Percentiles rank a stretch among this genome's conserved stretches.
Evolutionary conservation across 768 basidiomycete species (phyloP).

Genomic region (Hypholoma fasciculare): DNA sequence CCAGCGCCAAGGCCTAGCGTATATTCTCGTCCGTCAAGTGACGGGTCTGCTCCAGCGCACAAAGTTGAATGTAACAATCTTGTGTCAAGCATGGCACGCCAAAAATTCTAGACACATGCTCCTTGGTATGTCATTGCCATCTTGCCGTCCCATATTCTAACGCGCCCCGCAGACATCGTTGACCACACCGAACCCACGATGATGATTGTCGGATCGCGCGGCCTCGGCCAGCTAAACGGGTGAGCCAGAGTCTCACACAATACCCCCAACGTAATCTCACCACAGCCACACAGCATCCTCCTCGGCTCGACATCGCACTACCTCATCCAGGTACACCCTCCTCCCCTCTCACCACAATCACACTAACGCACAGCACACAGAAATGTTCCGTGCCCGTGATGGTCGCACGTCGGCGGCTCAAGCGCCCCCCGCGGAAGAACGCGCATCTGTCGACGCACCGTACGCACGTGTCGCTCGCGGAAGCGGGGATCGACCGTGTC

Average conservation of each 20-base stretch:
- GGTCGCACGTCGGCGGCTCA: conserved; percentile 91
- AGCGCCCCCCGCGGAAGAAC: conserved; percentile 78
- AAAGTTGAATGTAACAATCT: conserved; percentile 78
- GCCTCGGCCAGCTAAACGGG: conserved; percentile 86
- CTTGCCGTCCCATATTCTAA: too few relatives aligned
- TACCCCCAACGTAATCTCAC: not conserved
- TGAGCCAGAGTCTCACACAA: conserved; percentile 33
- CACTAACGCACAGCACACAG: conserved; percentile 28
- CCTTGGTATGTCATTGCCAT: conserved; percentile 47
- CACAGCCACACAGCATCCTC: conserved; percentile 65
- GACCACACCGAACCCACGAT: conserved; percentile 87
- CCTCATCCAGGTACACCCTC: conserved; percentile 64
- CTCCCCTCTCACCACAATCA: not conserved
- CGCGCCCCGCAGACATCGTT: conserved; percentile 59
- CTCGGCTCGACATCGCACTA: conserved; percentile 96
- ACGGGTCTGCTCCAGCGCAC: conserved; percentile 91
- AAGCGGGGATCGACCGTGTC: conserved; percentile 86
- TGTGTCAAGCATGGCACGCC: conserved; percentile 97
- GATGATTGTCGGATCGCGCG: conserved; percentile 95
- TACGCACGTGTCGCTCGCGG: conserved; percentile 81
- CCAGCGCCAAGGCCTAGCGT: conserved; percentile 86
- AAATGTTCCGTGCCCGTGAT: conserved; percentile 96
- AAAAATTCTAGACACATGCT: conserved; percentile 92
- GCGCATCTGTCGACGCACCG: conserved; percentile 84
- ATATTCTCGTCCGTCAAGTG: conserved; percentile 87